Percentiles rank a stretch among this genome's conserved stretches.
Evolutionary conservation across 306 rosid genomes (phyloP).

Genomic region (Boehmeria nivea): DNA sequence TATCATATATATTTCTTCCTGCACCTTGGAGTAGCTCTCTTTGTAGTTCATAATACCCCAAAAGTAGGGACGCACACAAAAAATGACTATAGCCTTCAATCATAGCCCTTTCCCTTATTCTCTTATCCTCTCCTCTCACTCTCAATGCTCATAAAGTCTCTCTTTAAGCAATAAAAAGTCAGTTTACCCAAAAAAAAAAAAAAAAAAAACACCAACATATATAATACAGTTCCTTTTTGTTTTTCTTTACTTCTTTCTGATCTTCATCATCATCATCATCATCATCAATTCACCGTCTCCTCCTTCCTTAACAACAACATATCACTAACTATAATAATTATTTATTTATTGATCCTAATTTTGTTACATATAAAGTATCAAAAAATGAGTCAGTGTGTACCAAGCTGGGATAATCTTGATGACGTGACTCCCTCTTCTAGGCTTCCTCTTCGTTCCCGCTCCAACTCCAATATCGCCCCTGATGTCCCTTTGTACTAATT

Average conservation of each 20-base stretch:
- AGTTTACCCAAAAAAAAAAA: not conserved
- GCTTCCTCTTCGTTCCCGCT: constrained; percentile 42
- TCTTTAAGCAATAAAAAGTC: not conserved
- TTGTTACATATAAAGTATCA: not conserved
- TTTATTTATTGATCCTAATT: not conserved
- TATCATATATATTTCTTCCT: too few relatives aligned
- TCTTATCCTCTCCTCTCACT: not conserved
- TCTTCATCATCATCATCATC: not conserved
- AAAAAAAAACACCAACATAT: too few relatives aligned
- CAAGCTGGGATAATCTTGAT: constrained; percentile 76
- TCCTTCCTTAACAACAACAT: not conserved
- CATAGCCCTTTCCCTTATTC: not conserved
- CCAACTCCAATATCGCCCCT: constrained; percentile 37
- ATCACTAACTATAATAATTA: too few relatives aligned
- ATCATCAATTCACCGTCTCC: not conserved
- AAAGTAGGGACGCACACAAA: too few relatives aligned
- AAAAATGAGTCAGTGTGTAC: constrained; percentile 85
- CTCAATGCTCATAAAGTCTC: too few relatives aligned
- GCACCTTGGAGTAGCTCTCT: too few relatives aligned
- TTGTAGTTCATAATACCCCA: too few relatives aligned
- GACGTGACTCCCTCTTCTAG: constrained; percentile 26
- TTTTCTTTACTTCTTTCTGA: not conserved
- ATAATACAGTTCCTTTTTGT: not conserved
- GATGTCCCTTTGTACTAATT: constrained; percentile 47
- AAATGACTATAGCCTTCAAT: not conserved